Evolutionary conservation across 148 eudicot species (phyloP), one percentile per base, ranked within the genome.

Genomic region (Fagopyrum tataricum): DNA sequence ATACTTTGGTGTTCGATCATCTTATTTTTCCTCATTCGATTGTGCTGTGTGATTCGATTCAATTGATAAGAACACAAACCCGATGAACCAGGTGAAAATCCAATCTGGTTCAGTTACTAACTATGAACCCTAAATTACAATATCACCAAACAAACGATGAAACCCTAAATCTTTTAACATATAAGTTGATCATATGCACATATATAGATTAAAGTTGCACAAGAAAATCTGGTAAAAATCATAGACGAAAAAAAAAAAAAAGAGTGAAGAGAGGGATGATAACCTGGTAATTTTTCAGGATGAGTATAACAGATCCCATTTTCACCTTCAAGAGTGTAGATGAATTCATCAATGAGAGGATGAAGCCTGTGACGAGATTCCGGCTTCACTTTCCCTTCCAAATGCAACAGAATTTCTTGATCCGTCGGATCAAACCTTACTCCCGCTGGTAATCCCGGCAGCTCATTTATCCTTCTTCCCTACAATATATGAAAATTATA

Each of bases 351-450:
- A 56, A 86, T 87, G 7, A 89, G 79, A 59, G 95, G 95, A 80
- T 89, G 94, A 37, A 85, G 73, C 40, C 80, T 78, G 21, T 61
- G 73, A 44, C 76, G 75, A 21, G 75, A 47, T 44, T 82, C 81
- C 0, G 80, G 80, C 52, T 84, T 75, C 62, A 80, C 86, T 74
- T 90, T 90, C 17, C 84, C 95, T 76, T 87, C 91, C 73, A 90
- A 79, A 80, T 90, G 95, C 31, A 81, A 80, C 14, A 90, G 77
- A 42, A 90, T 70, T 75, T 90, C 95, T 78, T 86, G 88, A 78
- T 90, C 95, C 37, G 85, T 90, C 48, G 95, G 95, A 78, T 90
- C 91, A 64, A 90, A 90, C 84, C 88, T 84, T 69, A 90, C 91
- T 26, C 95, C 95, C 0, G 95, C 91, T 2, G 95, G 95, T n/a